phyloP scores from a whole-genome alignment of 2,329 filamentous ascomycete genomes.

The Fusarium robinianum region DNA sequence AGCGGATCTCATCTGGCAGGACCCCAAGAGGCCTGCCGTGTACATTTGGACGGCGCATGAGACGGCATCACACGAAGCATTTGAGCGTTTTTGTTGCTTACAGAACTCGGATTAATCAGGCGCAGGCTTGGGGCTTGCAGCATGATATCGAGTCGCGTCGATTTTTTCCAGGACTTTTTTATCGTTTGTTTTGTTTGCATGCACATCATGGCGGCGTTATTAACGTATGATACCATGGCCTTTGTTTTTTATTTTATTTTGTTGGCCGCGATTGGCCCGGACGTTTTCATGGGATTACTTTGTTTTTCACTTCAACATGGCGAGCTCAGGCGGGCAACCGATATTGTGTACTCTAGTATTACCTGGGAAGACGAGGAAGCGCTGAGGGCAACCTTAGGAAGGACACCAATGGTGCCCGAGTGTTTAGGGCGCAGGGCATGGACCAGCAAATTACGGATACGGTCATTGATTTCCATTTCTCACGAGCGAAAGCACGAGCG shows the following conservation, averaged over 20 bases:
- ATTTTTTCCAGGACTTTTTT: slow-evolving; percentile 16
- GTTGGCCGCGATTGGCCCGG: slow-evolving; percentile 22
- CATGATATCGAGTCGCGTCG: slow-evolving; percentile 8
- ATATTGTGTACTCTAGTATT: slow-evolving; percentile 39
- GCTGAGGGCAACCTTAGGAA: slow-evolving; percentile 35
- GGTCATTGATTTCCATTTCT: slow-evolving; percentile 19
- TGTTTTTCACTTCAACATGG: slow-evolving; percentile 22
- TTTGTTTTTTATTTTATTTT: slow-evolving; percentile 24
- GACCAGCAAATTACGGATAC: slow-evolving; percentile 14
- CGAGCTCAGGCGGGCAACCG: slow-evolving; percentile 28
- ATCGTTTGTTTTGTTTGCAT: slow-evolving; percentile 22
- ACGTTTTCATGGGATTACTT: slow-evolving; percentile 15
- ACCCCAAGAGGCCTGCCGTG: slow-evolving; percentile 24
- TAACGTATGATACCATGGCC: slow-evolving; percentile 41
- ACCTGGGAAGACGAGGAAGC: slow-evolving; percentile 23
- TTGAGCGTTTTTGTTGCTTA: slow-evolving; percentile 36
- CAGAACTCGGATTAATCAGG: slow-evolving; percentile 12
- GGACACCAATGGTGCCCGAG: slow-evolving; percentile 14
- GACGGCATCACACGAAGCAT: slow-evolving; percentile 37
- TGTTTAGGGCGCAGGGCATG: slow-evolving; percentile 12
- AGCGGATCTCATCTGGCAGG: slow-evolving; percentile 23
- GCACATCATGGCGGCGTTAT: slow-evolving; percentile 33
- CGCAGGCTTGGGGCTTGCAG: slow-evolving; percentile 2
- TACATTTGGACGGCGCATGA: slow-evolving; percentile 39
- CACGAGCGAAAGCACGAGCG: slow-evolving; percentile 13